Conservation (phyloP, 148 eudicot species). For the Euryodendron excelsum region DNA sequence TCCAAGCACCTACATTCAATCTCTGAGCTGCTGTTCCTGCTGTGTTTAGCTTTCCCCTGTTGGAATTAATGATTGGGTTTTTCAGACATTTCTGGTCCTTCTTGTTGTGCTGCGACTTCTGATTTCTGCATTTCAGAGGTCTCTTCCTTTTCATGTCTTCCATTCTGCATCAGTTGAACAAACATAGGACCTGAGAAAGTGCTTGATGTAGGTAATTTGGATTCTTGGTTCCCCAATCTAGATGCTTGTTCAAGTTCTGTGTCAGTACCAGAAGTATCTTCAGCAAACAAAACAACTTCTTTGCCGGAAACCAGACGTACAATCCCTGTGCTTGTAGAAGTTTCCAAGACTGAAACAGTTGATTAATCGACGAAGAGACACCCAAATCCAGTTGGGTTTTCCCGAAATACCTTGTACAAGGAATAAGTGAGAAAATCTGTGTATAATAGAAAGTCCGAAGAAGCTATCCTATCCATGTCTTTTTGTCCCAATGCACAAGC, state of each 20-base stretch:
- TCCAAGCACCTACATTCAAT: slow-evolving; percentile 69
- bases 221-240: background rate
- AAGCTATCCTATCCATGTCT: slow-evolving; percentile 93
- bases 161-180: background rate
- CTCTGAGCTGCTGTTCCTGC: slow-evolving; percentile 8
- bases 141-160: slow-evolving; percentile 22
- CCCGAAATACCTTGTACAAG: slow-evolving; percentile 90
- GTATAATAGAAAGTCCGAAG: slow-evolving; percentile 75
- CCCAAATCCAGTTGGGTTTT: slow-evolving; percentile 89
- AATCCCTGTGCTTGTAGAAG: slow-evolving; percentile 53
- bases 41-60: slow-evolving; percentile 6
- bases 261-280: slow-evolving; percentile 46
- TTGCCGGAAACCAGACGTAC: slow-evolving; percentile 50
- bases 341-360: slow-evolving; percentile 46
- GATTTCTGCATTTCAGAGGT: background rate
- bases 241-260: slow-evolving; percentile 19
- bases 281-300: slow-evolving; percentile 33
- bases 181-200: slow-evolving; percentile 1
- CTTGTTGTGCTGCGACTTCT: slow-evolving; percentile 15
- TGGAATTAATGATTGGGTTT: background rate
- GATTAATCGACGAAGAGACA: slow-evolving; percentile 89
- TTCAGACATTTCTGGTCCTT: slow-evolving; percentile 24
- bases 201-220: background rate
- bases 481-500: slow-evolving; percentile 95
- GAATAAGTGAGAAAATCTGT: slow-evolving; percentile 84